phyloP scores from a whole-genome alignment of 805 yeast genomes.

The Zygotorulaspora florentina region DNA sequence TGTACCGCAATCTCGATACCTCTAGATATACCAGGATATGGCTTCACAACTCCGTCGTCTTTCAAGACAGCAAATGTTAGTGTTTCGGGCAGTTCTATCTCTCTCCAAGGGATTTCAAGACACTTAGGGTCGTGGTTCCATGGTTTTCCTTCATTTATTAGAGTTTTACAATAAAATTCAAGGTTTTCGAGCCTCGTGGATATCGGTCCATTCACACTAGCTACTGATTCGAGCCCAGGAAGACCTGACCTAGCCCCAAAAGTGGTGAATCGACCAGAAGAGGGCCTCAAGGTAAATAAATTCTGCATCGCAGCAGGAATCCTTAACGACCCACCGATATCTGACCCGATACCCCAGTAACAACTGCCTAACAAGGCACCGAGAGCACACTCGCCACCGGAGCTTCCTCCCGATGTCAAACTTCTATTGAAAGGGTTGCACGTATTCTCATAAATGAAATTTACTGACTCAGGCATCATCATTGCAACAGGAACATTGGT shows the following conservation, averaged over 20 bases:
- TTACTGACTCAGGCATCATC: slow-evolving; percentile 62
- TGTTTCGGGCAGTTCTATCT: slow-evolving; percentile 31
- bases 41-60: slow-evolving; percentile 62
- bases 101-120: slow-evolving; percentile 39
- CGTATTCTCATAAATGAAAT: slow-evolving; percentile 55
- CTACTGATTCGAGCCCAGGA: slow-evolving; percentile 61
- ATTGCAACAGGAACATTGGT: slow-evolving; percentile 65
- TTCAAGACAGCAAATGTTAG: slow-evolving; percentile 58
- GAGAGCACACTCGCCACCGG: slow-evolving; percentile 62
- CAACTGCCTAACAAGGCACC: slow-evolving; percentile 58
- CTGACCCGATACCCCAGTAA: slow-evolving; percentile 61
- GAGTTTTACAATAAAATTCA: slow-evolving; percentile 62
- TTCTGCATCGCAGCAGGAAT: slow-evolving; percentile 65
- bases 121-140: slow-evolving; percentile 45
- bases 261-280: slow-evolving; percentile 48
- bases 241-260: slow-evolving; percentile 45
- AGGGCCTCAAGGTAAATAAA: slow-evolving; percentile 56
- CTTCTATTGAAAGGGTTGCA: slow-evolving; percentile 53
- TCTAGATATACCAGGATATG: slow-evolving; percentile 62
- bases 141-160: slow-evolving; percentile 58
- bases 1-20: slow-evolving; percentile 39
- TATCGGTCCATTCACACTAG: slow-evolving; percentile 66
- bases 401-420: slow-evolving; percentile 62
- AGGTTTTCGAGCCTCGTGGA: slow-evolving; percentile 60
- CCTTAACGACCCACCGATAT: slow-evolving; percentile 68